phyloP scores from a whole-genome alignment of 179 eudicot genomes.

The Beta macrorhiza region DNA sequence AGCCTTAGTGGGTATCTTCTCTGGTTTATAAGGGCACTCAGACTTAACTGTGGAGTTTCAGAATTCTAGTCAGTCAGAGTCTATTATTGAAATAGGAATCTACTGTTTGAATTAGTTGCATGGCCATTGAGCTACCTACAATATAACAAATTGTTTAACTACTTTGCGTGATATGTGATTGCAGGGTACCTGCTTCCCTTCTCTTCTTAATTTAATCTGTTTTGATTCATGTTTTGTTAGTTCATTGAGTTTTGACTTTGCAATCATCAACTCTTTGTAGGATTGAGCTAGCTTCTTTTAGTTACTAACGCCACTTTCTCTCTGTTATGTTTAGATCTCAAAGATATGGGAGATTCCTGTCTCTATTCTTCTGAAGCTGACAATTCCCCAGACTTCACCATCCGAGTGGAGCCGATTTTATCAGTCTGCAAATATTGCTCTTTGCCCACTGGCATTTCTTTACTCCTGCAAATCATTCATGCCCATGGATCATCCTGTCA shows the following conservation, averaged over 20 bases:
- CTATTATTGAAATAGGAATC: neutral
- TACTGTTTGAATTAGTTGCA: neutral
- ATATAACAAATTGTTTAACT: neutral
- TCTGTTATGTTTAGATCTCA: constrained; percentile 51
- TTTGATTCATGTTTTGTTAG: neutral
- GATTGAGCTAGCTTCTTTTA: constrained; percentile 4
- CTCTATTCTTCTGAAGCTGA: constrained; percentile 63
- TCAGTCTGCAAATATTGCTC: constrained; percentile 81
- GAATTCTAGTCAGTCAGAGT: neutral
- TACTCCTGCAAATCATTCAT: constrained; percentile 88
- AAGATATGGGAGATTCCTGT: constrained; percentile 81
- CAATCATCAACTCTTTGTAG: neutral
- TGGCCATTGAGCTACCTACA: neutral
- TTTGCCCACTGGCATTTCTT: constrained; percentile 77
- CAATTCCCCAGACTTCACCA: constrained; percentile 71
- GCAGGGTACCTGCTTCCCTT: neutral
- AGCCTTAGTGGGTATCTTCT: neutral
- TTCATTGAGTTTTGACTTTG: neutral
- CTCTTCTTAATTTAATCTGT: neutral
- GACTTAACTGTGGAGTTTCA: neutral
- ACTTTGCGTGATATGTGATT: neutral
- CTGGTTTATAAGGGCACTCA: neutral
- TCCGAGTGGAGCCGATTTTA: constrained; percentile 85
- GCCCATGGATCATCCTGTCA: constrained; percentile 64
- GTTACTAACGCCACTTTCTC: constrained; percentile 20